Base-by-base conservation (phyloP, 768 basidiomycete species). In the Dictyophora rubrovolvata region DNA sequence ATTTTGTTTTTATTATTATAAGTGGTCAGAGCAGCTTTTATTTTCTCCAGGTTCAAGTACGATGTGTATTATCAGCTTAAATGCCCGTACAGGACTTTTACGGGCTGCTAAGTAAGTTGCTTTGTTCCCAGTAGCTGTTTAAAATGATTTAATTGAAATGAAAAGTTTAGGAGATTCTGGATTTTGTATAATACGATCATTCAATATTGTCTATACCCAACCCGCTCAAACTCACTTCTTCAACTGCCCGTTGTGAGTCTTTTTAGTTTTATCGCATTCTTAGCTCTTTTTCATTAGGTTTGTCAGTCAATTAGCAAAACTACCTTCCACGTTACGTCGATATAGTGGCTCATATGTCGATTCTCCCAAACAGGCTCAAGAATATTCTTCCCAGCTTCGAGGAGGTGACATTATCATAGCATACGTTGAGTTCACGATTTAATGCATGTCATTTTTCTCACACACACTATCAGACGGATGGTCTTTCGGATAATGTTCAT, bases 21-120 rank as follows among this genome's bases (percentile, higher is more conserved):
- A 14, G 35, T 20, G 17, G 35, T 51, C 63, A 21, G 16, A 71
- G 28, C 54, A 23, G 46, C 10, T 50, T 11, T 8, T 49, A 51
- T 51, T 42, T 74, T 77, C 33, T 53, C 54, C 46, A 92, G 89
- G 89, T 57, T 90, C 90, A 11, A 92, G 90, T 67, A 93, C 90
- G 0, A 89, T 87, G 35, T 89, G 87, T 65, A 70, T 92, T 62
- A 68, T 57, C 75, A 87, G 79, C 55, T 69, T 92, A 56, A 90
- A 91, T 66, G 78, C 86, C 9, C 79, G 85, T 17, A 86, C 85
- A 1, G 89, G 89, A 16, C 62, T 85, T 48, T 74, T 92, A 59
- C 85, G 86, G 53, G 81, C 87, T 21, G 86, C 87, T 59, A 91
- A 89, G 89, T 89, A 67, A 64, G 81, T 73, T 52, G 20, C 21